Evolutionary conservation across 2,329 filamentous ascomycete species (phyloP).

Genomic region (Aspergillus sp.): DNA sequence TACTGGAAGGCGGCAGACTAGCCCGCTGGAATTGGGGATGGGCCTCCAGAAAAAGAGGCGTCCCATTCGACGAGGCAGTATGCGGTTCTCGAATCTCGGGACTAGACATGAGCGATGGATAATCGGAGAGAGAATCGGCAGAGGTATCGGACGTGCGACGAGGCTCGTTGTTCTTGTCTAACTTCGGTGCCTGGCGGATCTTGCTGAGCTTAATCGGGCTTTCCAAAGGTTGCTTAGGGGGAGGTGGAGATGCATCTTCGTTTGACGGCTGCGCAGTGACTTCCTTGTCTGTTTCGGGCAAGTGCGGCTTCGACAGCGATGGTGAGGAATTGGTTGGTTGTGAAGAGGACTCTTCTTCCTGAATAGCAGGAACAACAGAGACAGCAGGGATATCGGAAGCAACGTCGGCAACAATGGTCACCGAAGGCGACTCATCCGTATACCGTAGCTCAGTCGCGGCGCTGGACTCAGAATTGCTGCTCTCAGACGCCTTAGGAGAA

Average conservation of each 20-base stretch:
- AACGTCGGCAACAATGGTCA: no score
- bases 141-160: slow-evolving; percentile 23
- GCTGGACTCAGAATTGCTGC: no score
- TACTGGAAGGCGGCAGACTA: slow-evolving; percentile 11
- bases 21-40: slow-evolving; percentile 17
- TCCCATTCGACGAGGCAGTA: slow-evolving; percentile 21
- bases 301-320: neutral
- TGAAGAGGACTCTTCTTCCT: neutral
- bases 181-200: slow-evolving; percentile 9
- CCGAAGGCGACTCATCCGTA: no score
- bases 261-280: neutral
- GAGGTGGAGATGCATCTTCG: slow-evolving; percentile 6
- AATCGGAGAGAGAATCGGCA: slow-evolving; percentile 23
- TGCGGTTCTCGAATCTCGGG: slow-evolving; percentile 19
- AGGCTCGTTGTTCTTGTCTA: slow-evolving; percentile 11
- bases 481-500: no score
- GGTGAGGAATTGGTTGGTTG: neutral
- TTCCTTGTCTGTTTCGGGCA: neutral
- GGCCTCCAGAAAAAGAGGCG: slow-evolving; percentile 15
- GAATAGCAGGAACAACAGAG: no score
- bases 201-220: slow-evolving; percentile 28
- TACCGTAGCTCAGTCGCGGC: no score
- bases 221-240: slow-evolving; percentile 19
- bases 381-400: no score
- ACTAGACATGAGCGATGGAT: slow-evolving; percentile 24